Conservation (phyloP, 495 filamentous ascomycete species). For the Trichoderma reesei region DNA sequence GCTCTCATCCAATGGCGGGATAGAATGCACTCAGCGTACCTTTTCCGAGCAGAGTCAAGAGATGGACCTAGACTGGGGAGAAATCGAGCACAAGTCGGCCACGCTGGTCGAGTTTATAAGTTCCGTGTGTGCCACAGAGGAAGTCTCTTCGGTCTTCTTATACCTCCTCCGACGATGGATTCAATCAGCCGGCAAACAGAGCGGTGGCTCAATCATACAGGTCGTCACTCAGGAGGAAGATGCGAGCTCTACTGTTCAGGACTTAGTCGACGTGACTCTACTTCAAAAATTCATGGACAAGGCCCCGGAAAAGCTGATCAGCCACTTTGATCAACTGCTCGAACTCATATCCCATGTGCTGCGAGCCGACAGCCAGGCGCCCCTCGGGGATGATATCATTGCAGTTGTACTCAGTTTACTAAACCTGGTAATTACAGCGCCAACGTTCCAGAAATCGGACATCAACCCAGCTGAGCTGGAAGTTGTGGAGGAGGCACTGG, state of each 20-base stretch:
- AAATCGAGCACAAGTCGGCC: constrained; percentile 41
- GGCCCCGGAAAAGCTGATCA: constrained; percentile 58
- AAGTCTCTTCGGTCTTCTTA: constrained; percentile 53
- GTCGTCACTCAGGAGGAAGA: constrained; percentile 27
- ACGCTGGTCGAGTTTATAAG: constrained; percentile 46
- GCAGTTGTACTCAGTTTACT: constrained; percentile 56
- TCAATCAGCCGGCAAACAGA: constrained; percentile 13
- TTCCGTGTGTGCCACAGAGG: constrained; percentile 42
- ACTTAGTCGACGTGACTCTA: constrained; percentile 51
- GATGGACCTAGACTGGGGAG: constrained; percentile 12
- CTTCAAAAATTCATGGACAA: constrained; percentile 57
- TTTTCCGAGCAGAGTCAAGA: neutral
- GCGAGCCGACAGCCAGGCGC: constrained; percentile 17
- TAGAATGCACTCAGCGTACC: constrained; percentile 14
- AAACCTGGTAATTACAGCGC: constrained; percentile 54
- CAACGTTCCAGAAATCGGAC: constrained; percentile 45
- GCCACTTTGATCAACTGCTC: constrained; percentile 51
- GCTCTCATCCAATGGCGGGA: constrained; percentile 14
- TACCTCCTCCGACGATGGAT: constrained; percentile 53
- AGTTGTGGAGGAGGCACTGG: constrained; percentile 41
- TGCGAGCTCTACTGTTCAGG: constrained; percentile 24
- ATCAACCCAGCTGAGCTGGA: constrained; percentile 35
- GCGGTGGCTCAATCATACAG: constrained; percentile 16
- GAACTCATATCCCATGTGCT: constrained; percentile 52
- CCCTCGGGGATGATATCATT: constrained; percentile 40